Evolutionary conservation across 2,329 filamentous ascomycete genomes (phyloP).

Genomic region (Paraphoma chrysanthemicola): DNA sequence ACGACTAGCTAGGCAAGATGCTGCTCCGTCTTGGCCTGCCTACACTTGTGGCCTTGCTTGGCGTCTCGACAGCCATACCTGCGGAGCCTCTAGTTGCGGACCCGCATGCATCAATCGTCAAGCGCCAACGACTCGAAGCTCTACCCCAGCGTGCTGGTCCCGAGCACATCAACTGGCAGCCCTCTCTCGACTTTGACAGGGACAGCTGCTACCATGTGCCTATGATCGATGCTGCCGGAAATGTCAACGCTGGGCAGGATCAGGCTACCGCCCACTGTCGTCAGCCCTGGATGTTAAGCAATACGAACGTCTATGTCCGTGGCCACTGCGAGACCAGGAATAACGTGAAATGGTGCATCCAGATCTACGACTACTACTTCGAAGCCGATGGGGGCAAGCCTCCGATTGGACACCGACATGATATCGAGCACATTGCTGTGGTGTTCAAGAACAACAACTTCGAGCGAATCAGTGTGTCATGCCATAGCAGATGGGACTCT

Average conservation of each 20-base stretch:
- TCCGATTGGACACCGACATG: neutral
- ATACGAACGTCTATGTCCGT: neutral
- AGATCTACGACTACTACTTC: neutral
- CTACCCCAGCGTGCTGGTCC: neutral
- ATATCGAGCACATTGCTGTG: neutral
- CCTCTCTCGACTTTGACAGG: neutral
- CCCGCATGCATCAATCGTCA: neutral
- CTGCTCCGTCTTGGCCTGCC: neutral
- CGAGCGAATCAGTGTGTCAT: neutral
- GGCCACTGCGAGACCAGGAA: neutral
- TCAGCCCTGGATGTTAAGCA: neutral
- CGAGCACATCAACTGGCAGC: slow-evolving; percentile 1
- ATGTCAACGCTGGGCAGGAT: neutral
- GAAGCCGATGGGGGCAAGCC: neutral
- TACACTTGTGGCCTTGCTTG: neutral
- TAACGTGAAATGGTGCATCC: neutral
- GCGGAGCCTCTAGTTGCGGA: neutral
- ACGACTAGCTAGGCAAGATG: neutral
- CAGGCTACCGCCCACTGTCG: neutral
- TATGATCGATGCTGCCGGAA: neutral
- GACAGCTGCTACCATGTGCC: neutral
- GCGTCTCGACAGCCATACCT: neutral
- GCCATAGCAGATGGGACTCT: neutral
- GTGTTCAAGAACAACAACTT: neutral
- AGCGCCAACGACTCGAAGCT: neutral